Conservation (phyloP, 2,329 filamentous ascomycete genomes). For the Trichoderma sp. region DNA sequence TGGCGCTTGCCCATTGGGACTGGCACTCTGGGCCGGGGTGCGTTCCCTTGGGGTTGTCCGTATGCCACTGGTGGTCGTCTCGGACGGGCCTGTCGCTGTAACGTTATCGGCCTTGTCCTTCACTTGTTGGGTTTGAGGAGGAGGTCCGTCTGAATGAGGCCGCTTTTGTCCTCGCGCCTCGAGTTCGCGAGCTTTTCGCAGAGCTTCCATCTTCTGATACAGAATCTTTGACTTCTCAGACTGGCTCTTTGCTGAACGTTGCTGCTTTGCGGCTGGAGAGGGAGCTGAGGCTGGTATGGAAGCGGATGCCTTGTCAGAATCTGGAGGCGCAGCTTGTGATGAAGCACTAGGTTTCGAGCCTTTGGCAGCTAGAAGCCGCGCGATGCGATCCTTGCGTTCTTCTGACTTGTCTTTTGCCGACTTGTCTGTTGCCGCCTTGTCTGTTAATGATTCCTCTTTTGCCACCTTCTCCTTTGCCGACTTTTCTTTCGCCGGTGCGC, state of each 20-base stretch:
- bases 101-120: background rate
- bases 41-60: background rate
- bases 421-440: conserved; percentile 40
- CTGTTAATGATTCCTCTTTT: too few species aligned
- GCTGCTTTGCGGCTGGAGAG: conserved; percentile 6
- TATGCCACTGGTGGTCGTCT: background rate
- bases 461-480: too few species aligned
- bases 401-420: conserved; percentile 46
- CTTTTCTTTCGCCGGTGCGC: conserved; percentile 29
- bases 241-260: conserved; percentile 40
- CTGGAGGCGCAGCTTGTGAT: conserved; percentile 15
- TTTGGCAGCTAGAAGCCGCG: conserved; percentile 73
- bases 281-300: conserved; percentile 22
- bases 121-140: conserved; percentile 6
- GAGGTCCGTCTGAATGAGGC: conserved; percentile 20
- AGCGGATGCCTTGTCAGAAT: conserved; percentile 3
- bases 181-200: conserved; percentile 62
- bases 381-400: conserved; percentile 75
- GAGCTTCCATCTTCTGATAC: conserved; percentile 75
- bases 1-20: conserved; percentile 24
- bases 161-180: conserved; percentile 46
- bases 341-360: conserved; percentile 53
- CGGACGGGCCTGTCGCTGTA: background rate
- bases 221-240: conserved; percentile 73
- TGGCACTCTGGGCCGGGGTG: conserved; percentile 7